Evolutionary conservation across 495 filamentous ascomycete genomes (phyloP).

Genomic region (Tuber brumale): DNA sequence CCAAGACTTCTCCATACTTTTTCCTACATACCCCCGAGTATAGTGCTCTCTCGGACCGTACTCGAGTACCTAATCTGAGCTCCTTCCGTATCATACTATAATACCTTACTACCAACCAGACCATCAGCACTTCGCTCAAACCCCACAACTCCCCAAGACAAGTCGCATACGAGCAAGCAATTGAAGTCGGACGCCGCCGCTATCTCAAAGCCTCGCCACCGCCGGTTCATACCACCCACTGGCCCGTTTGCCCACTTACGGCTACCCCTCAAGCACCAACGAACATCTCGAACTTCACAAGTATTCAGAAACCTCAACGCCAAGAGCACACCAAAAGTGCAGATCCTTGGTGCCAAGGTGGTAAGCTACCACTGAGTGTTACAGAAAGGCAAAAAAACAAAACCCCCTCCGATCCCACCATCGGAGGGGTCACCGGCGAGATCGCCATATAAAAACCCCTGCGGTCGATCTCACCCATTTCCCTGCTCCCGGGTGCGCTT

Average conservation of each 20-base stretch:
- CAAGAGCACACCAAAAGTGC: neutral
- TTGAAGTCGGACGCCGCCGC: neutral
- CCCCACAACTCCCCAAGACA: neutral
- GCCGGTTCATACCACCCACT: neutral
- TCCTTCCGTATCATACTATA: neutral
- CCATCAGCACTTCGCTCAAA: neutral
- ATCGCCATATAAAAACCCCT: too few relatives aligned
- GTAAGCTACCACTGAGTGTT: neutral
- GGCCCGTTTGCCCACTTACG: neutral
- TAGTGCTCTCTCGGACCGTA: neutral
- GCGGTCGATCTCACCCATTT: too few relatives aligned
- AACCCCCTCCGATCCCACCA: too few relatives aligned
- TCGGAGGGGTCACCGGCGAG: too few relatives aligned
- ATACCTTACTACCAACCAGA: neutral
- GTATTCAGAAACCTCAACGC: neutral
- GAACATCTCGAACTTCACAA: neutral
- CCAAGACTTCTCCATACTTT: too few relatives aligned
- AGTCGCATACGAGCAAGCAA: neutral
- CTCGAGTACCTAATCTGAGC: too few relatives aligned
- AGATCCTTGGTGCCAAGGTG: neutral
- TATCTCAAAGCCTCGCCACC: neutral
- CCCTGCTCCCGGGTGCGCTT: too few relatives aligned
- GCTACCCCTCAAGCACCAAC: neutral
- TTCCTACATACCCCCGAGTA: too few relatives aligned
- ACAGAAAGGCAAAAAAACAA: neutral